phyloP scores from a whole-genome alignment of 78 protist genomes.

The Chrysochromulina parva region DNA sequence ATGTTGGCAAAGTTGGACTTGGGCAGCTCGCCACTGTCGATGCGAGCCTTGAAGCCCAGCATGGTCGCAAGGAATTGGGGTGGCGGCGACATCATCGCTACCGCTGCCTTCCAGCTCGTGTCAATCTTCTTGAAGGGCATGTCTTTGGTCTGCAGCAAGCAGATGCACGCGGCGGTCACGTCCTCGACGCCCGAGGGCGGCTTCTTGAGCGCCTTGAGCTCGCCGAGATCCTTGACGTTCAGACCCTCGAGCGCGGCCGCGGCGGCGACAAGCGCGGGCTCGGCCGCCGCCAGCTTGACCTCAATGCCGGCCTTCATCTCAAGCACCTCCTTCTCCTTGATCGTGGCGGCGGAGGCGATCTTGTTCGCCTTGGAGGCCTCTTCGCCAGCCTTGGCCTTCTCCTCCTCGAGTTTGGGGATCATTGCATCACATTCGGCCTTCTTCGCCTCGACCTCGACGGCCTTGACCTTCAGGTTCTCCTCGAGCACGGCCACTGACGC shows the following conservation, averaged over 20 bases:
- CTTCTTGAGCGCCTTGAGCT: slow-evolving; percentile 66
- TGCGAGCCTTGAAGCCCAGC: slow-evolving; percentile 1
- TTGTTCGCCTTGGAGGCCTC: slow-evolving; percentile 59
- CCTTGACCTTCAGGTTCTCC: slow-evolving; percentile 20
- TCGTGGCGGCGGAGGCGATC: slow-evolving; percentile 46
- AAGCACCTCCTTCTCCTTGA: slow-evolving; percentile 33
- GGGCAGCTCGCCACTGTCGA: slow-evolving; percentile 51
- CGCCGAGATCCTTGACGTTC: slow-evolving; percentile 65
- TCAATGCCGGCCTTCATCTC: slow-evolving; percentile 48
- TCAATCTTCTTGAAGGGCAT: slow-evolving; percentile 49
- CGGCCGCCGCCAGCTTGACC: slow-evolving; percentile 66
- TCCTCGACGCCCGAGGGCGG: slow-evolving; percentile 72
- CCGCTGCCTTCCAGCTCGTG: slow-evolving; percentile 52
- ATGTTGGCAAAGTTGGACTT: not conserved
- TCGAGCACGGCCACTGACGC: not conserved
- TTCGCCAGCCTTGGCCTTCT: slow-evolving; percentile 60
- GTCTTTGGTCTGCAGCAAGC: slow-evolving; percentile 19
- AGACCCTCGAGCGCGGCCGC: slow-evolving; percentile 75
- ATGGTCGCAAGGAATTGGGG: slow-evolving; percentile 49
- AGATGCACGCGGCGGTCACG: slow-evolving; percentile 58
- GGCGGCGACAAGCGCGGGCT: slow-evolving; percentile 78
- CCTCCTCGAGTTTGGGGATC: slow-evolving; percentile 57
- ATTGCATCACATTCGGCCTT: slow-evolving; percentile 37
- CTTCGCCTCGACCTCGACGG: slow-evolving; percentile 46
- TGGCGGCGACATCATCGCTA: slow-evolving; percentile 52